A percentile compares a stretch with the other conserved stretches of the same genome.
Conservation (phyloP, 176 grass and related monocot species). For the Aechmea fasciata region DNA sequence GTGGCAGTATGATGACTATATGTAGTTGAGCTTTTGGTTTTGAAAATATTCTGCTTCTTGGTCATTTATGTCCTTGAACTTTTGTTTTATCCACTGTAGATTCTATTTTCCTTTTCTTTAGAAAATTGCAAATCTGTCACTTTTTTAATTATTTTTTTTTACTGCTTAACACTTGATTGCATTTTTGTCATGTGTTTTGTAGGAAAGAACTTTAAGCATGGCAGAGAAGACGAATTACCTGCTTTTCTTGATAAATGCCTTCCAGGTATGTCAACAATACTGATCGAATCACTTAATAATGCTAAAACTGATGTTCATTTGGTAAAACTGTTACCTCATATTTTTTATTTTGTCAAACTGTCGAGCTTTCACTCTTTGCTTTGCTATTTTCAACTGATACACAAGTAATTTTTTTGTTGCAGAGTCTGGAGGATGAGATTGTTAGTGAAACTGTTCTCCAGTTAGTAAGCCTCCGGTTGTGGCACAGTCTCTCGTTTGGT, state of each 20-base stretch:
- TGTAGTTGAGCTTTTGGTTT: background rate
- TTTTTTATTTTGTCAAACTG: background rate
- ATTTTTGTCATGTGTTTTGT: slow-evolving; percentile 17
- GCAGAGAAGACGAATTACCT: slow-evolving; percentile 95
- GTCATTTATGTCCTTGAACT: background rate
- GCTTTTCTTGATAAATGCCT: slow-evolving; percentile 94
- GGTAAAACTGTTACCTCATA: background rate
- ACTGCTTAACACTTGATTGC: slow-evolving; percentile 9
- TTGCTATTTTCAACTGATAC: background rate
- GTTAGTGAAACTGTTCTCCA: slow-evolving; percentile 83
- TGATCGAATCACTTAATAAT: no score
- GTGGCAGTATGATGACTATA: no score
- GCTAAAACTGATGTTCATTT: no score
- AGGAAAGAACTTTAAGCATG: slow-evolving; percentile 65
- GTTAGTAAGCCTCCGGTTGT: slow-evolving; percentile 81
- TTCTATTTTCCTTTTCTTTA: background rate
- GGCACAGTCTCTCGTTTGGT: slow-evolving; percentile 79
- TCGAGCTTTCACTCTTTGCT: background rate
- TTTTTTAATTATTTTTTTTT: slow-evolving; percentile 6
- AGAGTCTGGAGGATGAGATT: slow-evolving; percentile 96
- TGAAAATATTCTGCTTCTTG: background rate
- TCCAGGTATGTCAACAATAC: slow-evolving; percentile 46
- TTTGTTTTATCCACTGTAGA: background rate
- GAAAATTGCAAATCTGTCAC: background rate
- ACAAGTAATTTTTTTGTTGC: slow-evolving; percentile 10